Percentiles rank a stretch among this genome's conserved stretches.
Evolutionary conservation across 805 yeast species (phyloP).

Genomic region (Starmerella etchellsii): DNA sequence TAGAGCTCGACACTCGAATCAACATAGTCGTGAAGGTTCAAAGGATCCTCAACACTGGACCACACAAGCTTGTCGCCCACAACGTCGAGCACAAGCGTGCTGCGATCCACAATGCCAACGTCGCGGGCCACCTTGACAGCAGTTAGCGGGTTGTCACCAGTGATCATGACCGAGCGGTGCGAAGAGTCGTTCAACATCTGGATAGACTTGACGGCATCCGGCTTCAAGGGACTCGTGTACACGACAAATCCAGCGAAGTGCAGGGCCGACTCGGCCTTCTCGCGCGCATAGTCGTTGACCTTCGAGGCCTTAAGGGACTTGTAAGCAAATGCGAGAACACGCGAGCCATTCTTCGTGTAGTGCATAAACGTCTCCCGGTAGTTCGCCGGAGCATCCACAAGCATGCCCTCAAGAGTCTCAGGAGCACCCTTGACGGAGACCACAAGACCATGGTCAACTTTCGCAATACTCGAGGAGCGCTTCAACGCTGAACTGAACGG

Average conservation of each 20-base stretch:
- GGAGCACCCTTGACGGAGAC: slow-evolving; percentile 97
- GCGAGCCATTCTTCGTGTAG: slow-evolving; percentile 88
- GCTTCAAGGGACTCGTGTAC: slow-evolving; percentile 93
- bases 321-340: slow-evolving; percentile 91
- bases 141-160: slow-evolving; percentile 97
- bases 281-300: slow-evolving; percentile 49
- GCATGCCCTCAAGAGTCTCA: slow-evolving; percentile 76
- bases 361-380: slow-evolving; percentile 80
- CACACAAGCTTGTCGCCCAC: slow-evolving; percentile 41
- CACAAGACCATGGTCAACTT: slow-evolving; percentile 34
- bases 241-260: slow-evolving; percentile 85
- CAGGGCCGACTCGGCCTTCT: slow-evolving; percentile 60
- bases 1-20: slow-evolving; percentile 36
- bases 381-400: slow-evolving; percentile 53
- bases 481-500: slow-evolving; percentile 93
- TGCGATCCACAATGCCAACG: slow-evolving; percentile 75
- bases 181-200: slow-evolving; percentile 87
- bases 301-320: slow-evolving; percentile 46
- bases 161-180: slow-evolving; percentile 94
- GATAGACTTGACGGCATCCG: slow-evolving; percentile 81
- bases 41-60: slow-evolving; percentile 73
- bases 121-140: slow-evolving; percentile 96
- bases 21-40: slow-evolving; percentile 38
- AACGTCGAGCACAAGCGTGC: slow-evolving; percentile 72
- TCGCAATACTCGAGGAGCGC: slow-evolving; percentile 81